Evolutionary conservation across 208 protist species (phyloP).

Genomic region (Crithidia thermophila): DNA sequence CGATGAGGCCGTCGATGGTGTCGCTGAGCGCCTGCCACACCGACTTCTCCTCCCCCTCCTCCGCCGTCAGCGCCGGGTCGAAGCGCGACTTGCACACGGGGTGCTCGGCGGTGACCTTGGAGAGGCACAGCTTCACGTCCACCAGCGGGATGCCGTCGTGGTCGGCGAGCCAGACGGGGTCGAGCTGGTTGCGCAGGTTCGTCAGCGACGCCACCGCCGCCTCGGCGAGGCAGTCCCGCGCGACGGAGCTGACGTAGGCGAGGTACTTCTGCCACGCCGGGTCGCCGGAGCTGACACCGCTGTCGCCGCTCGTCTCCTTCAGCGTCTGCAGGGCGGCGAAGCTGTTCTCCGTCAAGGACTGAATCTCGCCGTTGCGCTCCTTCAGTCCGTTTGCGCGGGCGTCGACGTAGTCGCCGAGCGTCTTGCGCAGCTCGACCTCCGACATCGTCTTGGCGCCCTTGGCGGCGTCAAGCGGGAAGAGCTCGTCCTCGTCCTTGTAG

Average conservation of each 20-base stretch:
- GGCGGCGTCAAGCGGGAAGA: conserved; percentile 86
- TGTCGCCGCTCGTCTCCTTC: conserved; percentile 52
- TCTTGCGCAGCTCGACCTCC: conserved; percentile 88
- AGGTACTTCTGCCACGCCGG: conserved; percentile 92
- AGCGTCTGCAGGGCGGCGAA: conserved; percentile 87
- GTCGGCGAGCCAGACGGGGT: conserved; percentile 86
- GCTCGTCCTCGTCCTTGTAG: conserved; percentile 75
- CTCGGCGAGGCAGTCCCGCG: conserved; percentile 70
- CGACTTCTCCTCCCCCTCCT: conserved; percentile 39
- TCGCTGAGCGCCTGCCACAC: conserved; percentile 61
- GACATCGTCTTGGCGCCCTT: conserved; percentile 90
- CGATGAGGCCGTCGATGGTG: conserved; percentile 73
- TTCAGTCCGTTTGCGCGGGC: conserved; percentile 49
- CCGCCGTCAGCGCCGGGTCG: conserved; percentile 61
- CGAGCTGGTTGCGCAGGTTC: conserved; percentile 87
- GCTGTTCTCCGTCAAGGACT: conserved; percentile 71
- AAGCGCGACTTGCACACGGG: conserved; percentile 66
- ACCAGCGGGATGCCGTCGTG: conserved; percentile 92
- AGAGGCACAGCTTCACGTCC: conserved; percentile 90
- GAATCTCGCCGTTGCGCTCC: conserved; percentile 79
- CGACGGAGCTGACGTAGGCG: conserved; percentile 87
- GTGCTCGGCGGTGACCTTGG: conserved; percentile 55
- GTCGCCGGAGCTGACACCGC: conserved; percentile 36
- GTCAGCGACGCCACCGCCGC: conserved; percentile 79
- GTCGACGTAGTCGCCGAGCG: conserved; percentile 78